phyloP scores from a whole-genome alignment of 2,329 filamentous ascomycete genomes.

The Phyllosticta citribraziliensis region DNA sequence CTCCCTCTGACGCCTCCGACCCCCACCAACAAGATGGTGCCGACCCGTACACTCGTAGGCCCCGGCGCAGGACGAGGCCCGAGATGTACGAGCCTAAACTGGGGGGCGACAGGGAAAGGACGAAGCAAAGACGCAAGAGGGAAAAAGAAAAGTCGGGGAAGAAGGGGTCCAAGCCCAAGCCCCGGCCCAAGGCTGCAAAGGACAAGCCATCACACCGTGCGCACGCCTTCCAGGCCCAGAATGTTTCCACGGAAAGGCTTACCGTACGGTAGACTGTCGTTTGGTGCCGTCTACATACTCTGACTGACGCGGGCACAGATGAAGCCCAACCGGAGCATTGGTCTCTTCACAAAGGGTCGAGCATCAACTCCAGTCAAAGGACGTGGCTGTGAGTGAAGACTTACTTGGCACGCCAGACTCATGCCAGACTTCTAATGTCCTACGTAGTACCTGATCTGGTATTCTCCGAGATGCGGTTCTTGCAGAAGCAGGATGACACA shows the following conservation, averaged over 20 bases:
- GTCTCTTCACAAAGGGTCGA: constrained; percentile 40
- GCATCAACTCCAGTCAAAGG: constrained; percentile 36
- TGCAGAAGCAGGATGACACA: constrained; percentile 28
- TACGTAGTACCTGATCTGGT: constrained; percentile 40
- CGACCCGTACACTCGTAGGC: constrained; percentile 31
- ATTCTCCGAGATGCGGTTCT: constrained; percentile 42
- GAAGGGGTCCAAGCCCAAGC: background rate
- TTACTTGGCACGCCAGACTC: constrained; percentile 11
- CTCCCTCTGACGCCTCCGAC: constrained; percentile 13
- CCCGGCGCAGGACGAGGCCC: constrained; percentile 37
- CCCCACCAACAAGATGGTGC: background rate
- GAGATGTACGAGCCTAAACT: constrained; percentile 35
- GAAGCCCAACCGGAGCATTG: constrained; percentile 30
- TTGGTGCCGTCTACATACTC: background rate
- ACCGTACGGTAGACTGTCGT: constrained; percentile 30
- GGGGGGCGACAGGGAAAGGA: constrained; percentile 14
- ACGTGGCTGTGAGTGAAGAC: constrained; percentile 29
- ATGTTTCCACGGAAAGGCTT: constrained; percentile 35
- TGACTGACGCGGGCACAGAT: constrained; percentile 25
- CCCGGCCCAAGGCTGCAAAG: constrained; percentile 14
- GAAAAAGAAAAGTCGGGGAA: constrained; percentile 15
- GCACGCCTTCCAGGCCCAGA: constrained; percentile 36
- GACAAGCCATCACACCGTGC: constrained; percentile 28
- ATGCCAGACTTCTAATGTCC: constrained; percentile 16
- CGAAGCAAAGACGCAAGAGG: constrained; percentile 17